Evolutionary conservation across 371 early-diverging fungal species (phyloP).

Genomic region (Mortierella sp.): DNA sequence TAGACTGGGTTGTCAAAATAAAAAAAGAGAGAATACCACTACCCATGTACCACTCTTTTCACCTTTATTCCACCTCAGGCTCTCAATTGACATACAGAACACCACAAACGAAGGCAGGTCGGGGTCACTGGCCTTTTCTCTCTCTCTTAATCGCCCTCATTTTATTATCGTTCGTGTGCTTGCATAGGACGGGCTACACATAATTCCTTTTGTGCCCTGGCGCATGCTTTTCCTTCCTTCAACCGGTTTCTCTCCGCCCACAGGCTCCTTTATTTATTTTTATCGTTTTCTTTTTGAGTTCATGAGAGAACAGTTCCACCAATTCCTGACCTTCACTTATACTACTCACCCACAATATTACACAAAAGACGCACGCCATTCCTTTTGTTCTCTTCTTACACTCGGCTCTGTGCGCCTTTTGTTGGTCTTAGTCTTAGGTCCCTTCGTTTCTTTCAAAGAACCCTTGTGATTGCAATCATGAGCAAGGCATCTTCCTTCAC

Average conservation of each 20-base stretch:
- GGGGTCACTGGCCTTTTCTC: background rate
- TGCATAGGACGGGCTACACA: too few relatives aligned
- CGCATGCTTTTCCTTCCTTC: background rate
- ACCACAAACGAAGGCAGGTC: background rate
- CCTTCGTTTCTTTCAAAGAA: too few relatives aligned
- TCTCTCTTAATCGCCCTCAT: background rate
- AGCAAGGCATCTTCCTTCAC: background rate
- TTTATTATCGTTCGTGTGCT: background rate
- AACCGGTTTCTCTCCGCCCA: background rate
- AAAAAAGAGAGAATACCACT: background rate
- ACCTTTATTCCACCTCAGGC: background rate
- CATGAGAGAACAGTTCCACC: background rate
- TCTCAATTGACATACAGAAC: background rate
- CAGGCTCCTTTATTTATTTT: slow-evolving; percentile 4
- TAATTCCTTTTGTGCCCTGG: too few relatives aligned
- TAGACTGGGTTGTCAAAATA: background rate
- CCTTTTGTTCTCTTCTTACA: background rate
- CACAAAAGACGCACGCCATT: background rate
- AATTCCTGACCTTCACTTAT: too few relatives aligned
- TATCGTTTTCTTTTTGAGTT: background rate
- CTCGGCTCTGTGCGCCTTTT: background rate
- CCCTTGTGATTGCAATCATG: slow-evolving; percentile 9
- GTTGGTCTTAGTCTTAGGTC: background rate
- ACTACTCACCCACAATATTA: background rate
- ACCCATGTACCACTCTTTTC: background rate